A percentile compares a stretch with the other conserved stretches of the same genome.
phyloP scores from a whole-genome alignment of 148 eudicot genomes.

The Polygonum maritimum region DNA sequence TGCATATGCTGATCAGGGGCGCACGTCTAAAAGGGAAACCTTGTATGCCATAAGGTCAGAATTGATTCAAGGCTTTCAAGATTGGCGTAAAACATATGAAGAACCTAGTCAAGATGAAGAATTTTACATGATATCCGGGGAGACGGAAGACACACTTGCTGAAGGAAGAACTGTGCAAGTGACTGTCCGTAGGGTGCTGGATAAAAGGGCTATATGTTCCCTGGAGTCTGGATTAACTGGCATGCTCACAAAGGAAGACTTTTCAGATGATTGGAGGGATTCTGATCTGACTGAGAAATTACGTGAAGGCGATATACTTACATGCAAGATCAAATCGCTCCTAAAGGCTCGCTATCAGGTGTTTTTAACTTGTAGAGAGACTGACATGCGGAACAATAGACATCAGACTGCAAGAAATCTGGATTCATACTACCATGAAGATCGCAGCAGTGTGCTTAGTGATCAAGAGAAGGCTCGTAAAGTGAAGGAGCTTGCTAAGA shows the following conservation, averaged over 20 bases:
- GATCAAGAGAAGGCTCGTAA: conserved; percentile 75
- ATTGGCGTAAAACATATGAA: conserved; percentile 61
- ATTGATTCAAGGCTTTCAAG: conserved; percentile 89
- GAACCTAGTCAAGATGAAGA: conserved; percentile 79
- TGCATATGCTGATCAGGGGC: conserved; percentile 54
- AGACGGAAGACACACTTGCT: conserved; percentile 72
- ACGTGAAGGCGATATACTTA: conserved; percentile 75
- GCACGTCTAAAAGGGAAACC: conserved; percentile 58
- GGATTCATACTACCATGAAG: conserved; percentile 89
- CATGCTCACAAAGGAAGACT: conserved; percentile 69
- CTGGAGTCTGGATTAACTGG: conserved; percentile 90
- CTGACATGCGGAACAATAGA: conserved; percentile 58
- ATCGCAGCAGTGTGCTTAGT: conserved; percentile 39
- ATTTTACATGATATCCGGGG: conserved; percentile 83
- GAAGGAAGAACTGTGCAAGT: conserved; percentile 91
- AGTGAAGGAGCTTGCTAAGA: conserved; percentile 79
- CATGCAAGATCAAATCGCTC: conserved; percentile 70
- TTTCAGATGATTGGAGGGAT: conserved; percentile 78
- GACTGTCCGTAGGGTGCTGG: conserved; percentile 81
- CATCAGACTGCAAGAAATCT: conserved; percentile 29
- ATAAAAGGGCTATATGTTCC: conserved; percentile 62
- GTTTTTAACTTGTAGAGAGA: conserved; percentile 65
- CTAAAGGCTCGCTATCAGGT: conserved; percentile 67
- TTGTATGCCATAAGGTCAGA: conserved; percentile 61
- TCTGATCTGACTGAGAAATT: conserved; percentile 77